These are phyloP conservation scores for Colletotrichum australisinense DNA, from an alignment of 2,329 filamentous ascomycete genomes.

Conservation along the genomic window DNA sequence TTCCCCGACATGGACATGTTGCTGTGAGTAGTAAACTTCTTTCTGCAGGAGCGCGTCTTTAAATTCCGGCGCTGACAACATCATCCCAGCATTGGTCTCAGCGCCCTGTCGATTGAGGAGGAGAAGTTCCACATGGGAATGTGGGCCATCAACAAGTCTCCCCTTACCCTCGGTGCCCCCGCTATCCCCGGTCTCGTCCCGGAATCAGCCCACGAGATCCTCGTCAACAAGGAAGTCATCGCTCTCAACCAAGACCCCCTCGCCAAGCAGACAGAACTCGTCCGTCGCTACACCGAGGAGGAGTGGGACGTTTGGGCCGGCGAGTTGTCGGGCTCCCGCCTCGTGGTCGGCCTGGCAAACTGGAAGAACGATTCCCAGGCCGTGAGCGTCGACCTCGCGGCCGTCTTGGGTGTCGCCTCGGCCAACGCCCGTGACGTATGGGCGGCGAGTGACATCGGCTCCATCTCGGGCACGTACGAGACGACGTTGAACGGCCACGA, in stretches of 20 bases:
- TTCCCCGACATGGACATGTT: slow-evolving; percentile 67
- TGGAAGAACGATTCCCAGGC: slow-evolving; percentile 58
- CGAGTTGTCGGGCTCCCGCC: slow-evolving; percentile 54
- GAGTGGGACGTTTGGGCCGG: slow-evolving; percentile 65
- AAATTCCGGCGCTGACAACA: neutral
- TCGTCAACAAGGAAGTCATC: slow-evolving; percentile 65
- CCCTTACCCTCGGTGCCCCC: slow-evolving; percentile 59
- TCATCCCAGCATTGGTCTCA: slow-evolving; percentile 55
- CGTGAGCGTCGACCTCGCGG: slow-evolving; percentile 53
- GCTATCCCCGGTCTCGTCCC: slow-evolving; percentile 52
- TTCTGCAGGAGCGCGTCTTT: neutral
- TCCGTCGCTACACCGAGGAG: slow-evolving; percentile 58
- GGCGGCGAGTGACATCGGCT: slow-evolving; percentile 47
- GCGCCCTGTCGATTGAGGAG: slow-evolving; percentile 55
- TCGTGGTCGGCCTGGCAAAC: slow-evolving; percentile 60
- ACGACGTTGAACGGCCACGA: slow-evolving; percentile 51
- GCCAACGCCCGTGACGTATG: slow-evolving; percentile 54
- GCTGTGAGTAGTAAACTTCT: slow-evolving; percentile 44
- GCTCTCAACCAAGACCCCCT: slow-evolving; percentile 68
- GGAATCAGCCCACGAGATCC: slow-evolving; percentile 52
- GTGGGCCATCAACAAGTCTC: slow-evolving; percentile 64
- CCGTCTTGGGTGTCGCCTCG: slow-evolving; percentile 49
- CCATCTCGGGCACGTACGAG: slow-evolving; percentile 45
- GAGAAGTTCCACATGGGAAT: slow-evolving; percentile 64
- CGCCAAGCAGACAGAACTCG: slow-evolving; percentile 61